phyloP scores from a whole-genome alignment of 805 yeast genomes.

The Kockiozyma suomiensis region DNA sequence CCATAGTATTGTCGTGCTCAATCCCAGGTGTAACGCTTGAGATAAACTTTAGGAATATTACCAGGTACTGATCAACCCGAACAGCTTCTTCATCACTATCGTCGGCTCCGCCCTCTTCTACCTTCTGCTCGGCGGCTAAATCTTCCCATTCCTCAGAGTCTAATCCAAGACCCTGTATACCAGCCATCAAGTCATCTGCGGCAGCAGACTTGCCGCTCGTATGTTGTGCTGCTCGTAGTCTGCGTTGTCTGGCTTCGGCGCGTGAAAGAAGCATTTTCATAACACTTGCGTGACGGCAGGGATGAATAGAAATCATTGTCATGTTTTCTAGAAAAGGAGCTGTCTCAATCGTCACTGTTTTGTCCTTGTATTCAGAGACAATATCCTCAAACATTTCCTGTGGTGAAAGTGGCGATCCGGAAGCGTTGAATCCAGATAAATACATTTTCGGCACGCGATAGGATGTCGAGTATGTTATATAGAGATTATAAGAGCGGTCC shows the following conservation, averaged over 20 bases:
- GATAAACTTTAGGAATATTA: conserved; percentile 88
- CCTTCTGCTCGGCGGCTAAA: conserved; percentile 30
- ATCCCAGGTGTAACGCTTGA: conserved; percentile 98
- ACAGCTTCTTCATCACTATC: conserved; percentile 70
- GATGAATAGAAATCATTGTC: conserved; percentile 86
- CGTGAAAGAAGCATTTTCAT: conserved; percentile 84
- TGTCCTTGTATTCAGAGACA: conserved; percentile 85
- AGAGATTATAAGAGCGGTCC: conserved; percentile 76
- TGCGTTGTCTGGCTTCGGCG: conserved; percentile 50
- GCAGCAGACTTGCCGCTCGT: conserved; percentile 6
- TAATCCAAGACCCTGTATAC: conserved; percentile 43
- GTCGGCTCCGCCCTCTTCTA: conserved; percentile 36
- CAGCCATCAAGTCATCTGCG: conserved; percentile 22
- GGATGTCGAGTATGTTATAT: conserved; percentile 89
- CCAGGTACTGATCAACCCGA: conserved; percentile 86
- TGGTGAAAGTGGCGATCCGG: conserved; percentile 86
- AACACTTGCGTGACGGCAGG: conserved; percentile 92
- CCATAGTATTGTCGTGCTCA: conserved; percentile 98
- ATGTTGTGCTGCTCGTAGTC: conserved; percentile 17
- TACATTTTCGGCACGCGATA: conserved; percentile 96
- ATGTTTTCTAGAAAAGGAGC: conserved; percentile 76
- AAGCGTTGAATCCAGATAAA: conserved; percentile 78
- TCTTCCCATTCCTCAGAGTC: conserved; percentile 39
- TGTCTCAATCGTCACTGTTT: conserved; percentile 93
- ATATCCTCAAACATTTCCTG: conserved; percentile 94